Percentiles rank a stretch among this genome's conserved stretches.
Conservation (phyloP, 1,284 basidiomycete genomes). For the Sphaerobolus stellatus region DNA sequence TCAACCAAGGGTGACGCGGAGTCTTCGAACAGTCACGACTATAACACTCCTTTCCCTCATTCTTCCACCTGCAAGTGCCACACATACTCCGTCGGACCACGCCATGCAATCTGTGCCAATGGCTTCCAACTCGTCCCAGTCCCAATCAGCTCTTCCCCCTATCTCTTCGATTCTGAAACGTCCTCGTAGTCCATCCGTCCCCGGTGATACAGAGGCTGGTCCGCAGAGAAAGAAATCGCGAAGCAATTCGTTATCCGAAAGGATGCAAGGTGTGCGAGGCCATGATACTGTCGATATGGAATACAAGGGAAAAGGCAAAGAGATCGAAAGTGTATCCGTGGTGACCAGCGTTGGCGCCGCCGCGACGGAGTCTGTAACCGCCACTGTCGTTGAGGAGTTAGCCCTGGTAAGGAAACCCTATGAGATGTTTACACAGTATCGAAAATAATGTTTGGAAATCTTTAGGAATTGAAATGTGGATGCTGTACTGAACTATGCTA, state of each 20-base stretch:
- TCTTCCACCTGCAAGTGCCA: too few species aligned
- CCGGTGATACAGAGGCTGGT: constrained; percentile 7
- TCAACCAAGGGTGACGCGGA: too few species aligned
- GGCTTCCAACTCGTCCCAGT: neutral
- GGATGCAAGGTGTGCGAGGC: neutral
- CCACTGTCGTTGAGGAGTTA: constrained; percentile 10
- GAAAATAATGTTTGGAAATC: neutral
- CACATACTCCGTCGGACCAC: too few species aligned
- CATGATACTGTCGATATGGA: neutral
- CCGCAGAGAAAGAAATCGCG: constrained; percentile 10
- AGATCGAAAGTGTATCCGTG: neutral
- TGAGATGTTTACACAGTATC: neutral
- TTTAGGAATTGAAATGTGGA: constrained; percentile 74
- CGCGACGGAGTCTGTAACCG: neutral
- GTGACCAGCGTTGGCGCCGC: neutral
- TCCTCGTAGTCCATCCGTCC: constrained; percentile 6
- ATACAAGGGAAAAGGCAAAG: constrained; percentile 3
- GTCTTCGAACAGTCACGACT: too few species aligned
- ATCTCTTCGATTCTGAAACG: constrained; percentile 4
- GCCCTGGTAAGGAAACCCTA: neutral
- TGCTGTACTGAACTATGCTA: constrained; percentile 78
- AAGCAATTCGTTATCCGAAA: constrained; percentile 2
- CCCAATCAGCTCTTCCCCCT: neutral
- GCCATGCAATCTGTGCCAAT: too few species aligned
- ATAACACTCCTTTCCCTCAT: too few species aligned